These are phyloP conservation scores for Candida chauliodis DNA, from an alignment of 805 yeast genomes.

Conservation along the genomic window DNA sequence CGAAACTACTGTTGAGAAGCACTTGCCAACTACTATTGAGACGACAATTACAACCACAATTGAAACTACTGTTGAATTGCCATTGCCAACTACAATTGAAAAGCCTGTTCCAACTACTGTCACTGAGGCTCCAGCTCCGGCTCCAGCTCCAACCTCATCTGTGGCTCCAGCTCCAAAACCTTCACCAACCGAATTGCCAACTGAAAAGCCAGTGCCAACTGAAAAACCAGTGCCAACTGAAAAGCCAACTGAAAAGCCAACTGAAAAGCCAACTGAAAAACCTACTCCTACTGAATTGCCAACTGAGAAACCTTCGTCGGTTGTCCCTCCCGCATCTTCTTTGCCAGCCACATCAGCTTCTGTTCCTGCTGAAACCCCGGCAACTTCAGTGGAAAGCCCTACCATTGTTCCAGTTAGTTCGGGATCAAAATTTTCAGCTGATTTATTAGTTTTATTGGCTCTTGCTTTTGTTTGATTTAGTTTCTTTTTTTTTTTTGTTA, in stretches of 20 bases:
- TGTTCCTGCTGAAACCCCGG: background rate
- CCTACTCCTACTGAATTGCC: background rate
- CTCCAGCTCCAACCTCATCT: conserved; percentile 2
- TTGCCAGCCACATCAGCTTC: background rate
- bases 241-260: background rate
- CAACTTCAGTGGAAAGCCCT: conserved; percentile 1
- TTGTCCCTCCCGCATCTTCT: background rate
- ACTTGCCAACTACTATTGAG: conserved; percentile 4
- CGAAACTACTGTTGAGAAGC: conserved; percentile 1
- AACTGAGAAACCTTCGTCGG: background rate
- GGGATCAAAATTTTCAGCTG: background rate
- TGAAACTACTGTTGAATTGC: background rate
- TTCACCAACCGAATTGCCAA: background rate
- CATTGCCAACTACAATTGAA: background rate
- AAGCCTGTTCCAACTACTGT: background rate
- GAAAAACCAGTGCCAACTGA: background rate
- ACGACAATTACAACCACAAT: conserved; percentile 1
- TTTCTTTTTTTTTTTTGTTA: background rate
- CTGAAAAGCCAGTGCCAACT: background rate
- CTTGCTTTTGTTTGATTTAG: conserved; percentile 1
- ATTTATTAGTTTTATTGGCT: background rate
- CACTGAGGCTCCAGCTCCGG: background rate
- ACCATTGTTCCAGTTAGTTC: conserved; percentile 3
- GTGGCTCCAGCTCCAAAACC: background rate
- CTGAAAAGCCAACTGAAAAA: background rate